Conservation (phyloP, 495 filamentous ascomycete genomes). For the Podospora didyma region DNA sequence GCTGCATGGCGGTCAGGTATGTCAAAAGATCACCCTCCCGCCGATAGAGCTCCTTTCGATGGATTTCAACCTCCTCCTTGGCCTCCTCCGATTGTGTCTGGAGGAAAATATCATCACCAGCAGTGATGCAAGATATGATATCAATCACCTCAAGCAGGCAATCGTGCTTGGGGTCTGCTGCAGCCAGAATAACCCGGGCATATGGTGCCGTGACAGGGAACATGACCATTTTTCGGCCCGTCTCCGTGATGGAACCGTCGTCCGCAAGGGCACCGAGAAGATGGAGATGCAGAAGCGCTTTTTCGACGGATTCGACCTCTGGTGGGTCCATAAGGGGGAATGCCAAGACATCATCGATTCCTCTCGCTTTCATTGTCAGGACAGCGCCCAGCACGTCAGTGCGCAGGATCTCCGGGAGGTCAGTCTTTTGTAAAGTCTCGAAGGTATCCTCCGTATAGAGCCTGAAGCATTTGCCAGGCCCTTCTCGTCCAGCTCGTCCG, state of each 20-base stretch:
- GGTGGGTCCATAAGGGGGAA: constrained; percentile 88
- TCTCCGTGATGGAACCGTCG: constrained; percentile 65
- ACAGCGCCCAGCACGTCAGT: constrained; percentile 81
- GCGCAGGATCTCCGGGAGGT: constrained; percentile 84
- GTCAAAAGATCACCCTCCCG: constrained; percentile 90
- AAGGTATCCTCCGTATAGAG: constrained; percentile 86
- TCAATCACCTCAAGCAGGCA: constrained; percentile 85
- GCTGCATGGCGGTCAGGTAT: constrained; percentile 75
- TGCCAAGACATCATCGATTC: constrained; percentile 71
- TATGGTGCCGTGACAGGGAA: constrained; percentile 81
- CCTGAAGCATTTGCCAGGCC: constrained; percentile 81
- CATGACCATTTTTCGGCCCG: constrained; percentile 72
- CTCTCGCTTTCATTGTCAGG: constrained; percentile 92
- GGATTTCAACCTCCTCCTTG: constrained; percentile 68
- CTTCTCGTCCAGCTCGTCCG: constrained; percentile 92
- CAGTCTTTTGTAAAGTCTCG: constrained; percentile 61
- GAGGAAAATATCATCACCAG: constrained; percentile 80
- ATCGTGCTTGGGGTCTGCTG: constrained; percentile 60
- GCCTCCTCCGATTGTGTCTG: constrained; percentile 77
- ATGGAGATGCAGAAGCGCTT: constrained; percentile 76
- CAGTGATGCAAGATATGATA: constrained; percentile 81
- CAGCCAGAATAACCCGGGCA: constrained; percentile 77
- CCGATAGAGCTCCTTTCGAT: constrained; percentile 67
- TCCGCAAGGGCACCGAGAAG: constrained; percentile 73
- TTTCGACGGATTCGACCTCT: constrained; percentile 70